A percentile compares a stretch with the other conserved stretches of the same genome.
phyloP scores from a whole-genome alignment of 305 asterid genomes.

The Plantago lanceolata region DNA sequence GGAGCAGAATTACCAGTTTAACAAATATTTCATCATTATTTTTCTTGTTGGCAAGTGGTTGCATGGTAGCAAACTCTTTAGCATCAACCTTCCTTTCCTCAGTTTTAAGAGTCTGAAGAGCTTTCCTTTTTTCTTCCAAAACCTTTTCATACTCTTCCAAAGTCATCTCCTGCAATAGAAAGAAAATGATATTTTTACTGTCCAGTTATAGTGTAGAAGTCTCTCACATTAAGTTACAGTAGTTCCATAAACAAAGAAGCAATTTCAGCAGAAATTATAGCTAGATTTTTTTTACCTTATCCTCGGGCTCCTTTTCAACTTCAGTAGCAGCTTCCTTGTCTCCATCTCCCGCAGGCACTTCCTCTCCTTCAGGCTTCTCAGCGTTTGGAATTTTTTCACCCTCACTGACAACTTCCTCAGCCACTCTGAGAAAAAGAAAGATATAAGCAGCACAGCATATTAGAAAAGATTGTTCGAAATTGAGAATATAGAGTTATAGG shows the following conservation, averaged over 20 bases:
- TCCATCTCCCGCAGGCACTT: constrained; percentile 39
- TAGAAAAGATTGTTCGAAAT: background rate
- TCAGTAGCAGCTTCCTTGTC: constrained; percentile 44
- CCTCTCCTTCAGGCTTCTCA: constrained; percentile 44
- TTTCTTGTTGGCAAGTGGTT: constrained; percentile 61
- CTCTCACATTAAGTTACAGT: too few species aligned
- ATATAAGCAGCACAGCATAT: background rate
- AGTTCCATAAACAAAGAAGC: background rate
- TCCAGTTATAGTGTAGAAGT: background rate
- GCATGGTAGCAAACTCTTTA: constrained; percentile 61
- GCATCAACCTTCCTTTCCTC: constrained; percentile 66
- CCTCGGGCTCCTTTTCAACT: constrained; percentile 59
- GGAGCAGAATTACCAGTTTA: constrained; percentile 47
- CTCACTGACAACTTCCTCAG: constrained; percentile 40
- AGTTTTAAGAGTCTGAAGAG: constrained; percentile 43
- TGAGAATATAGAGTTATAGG: too few species aligned
- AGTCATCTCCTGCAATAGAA: constrained; percentile 55
- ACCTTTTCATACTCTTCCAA: constrained; percentile 69
- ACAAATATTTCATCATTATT: constrained; percentile 44
- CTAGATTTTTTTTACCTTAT: constrained; percentile 36
- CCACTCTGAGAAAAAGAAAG: constrained; percentile 33
- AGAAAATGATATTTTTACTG: background rate
- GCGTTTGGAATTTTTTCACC: constrained; percentile 43
- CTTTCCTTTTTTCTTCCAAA: constrained; percentile 60
- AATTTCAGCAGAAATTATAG: background rate